Evolutionary conservation across 352 stramenopile species (phyloP), one percentile per base, ranked within the genome.

Genomic region (Globisporangium cystogenes): DNA sequence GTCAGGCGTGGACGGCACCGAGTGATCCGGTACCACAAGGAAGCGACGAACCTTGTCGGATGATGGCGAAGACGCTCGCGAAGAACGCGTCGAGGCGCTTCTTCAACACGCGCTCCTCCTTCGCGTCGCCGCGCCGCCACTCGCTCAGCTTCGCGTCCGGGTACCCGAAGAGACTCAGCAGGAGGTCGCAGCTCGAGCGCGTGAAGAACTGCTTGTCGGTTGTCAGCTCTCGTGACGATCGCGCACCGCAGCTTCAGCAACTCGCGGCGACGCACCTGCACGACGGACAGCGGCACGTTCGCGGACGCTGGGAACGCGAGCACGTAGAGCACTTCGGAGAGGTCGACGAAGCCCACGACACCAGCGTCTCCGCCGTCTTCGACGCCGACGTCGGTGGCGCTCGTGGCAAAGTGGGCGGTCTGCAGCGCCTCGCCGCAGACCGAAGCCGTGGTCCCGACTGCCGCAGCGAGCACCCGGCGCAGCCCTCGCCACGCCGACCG

Each of bases 261-360:
- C 26, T 31, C 4, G n/a, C n/a, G n/a, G 4, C 11, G 26, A 16
- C 24, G 18, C 26, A 70, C 68, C 52, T 69, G 52, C 10, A 67
- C 44, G 27, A 74, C 61, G 8, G 21, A 24, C 14, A 37, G 45
- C 1, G 62, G 55, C 5, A 70, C 31, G n/a, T 39, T 24, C 27
- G 42, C 52, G 31, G 48, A 23, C 3, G 54, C 42, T 7, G 61
- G 49, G 45, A 85, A 85, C 6, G 74, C 57, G 31, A 85, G 58
- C n/a, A 69, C 70, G 43, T 74, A 85, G 37, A 87, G 60, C 35
- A 83, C 69, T 60, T 85, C 68, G 36, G 72, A 63, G 24, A 85
- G 61, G 36, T 82, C 65, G 11, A 81, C 60, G 24, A 76, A 79
- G 10, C 68, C 71, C 5, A 75, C 70, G 16, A 72, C 60, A 24